Base-by-base conservation (phyloP, 805 yeast genomes). In the Millerago galiae region DNA sequence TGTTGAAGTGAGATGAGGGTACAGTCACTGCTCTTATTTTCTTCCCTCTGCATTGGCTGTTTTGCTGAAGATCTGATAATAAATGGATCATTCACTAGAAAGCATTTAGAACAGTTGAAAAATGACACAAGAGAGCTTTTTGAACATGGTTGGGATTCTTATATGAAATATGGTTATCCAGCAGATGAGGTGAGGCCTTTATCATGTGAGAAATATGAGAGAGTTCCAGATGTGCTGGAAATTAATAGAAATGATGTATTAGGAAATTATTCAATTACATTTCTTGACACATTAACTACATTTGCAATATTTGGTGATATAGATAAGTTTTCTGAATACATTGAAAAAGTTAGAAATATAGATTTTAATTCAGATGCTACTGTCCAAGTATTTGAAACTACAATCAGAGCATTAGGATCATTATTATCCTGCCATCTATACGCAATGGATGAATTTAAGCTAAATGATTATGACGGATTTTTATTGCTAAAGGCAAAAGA, bases 321-420 rank as follows among this genome's bases (percentile, higher is more conserved):
- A 55, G 71, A 68, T 13, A 70, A 69, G 32, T 80, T 90, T 49
- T 66, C 64, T 7, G 52, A 71, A 17, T 66, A 74, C 31, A 67
- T 76, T 7, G 55, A 60, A 1, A 54, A 72, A 9, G 59, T 59
- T 11, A 54, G 60, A 2, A 63, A 65, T 32, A 60, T 67, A 9
- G 55, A 66, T 37, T 87, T 87, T 55, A 71, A 77, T 32, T 70
- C 77, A 32, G 78, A 86, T 46, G 72, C 88, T 9, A 77, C 81
- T 2, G 82, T 90, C 0, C 97, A 90, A 56, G 95, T 90, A 1
- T 90, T 90, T 60, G 98, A 90, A 60, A 74, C 85, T 3, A 77
- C 88, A 5, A 90, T 91, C 14, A 64, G 98, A 32, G 75, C 86
- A 2, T 56, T 90, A 21, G 98, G 98, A 0, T 88, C 95, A 0